Percentiles rank a stretch among this genome's conserved stretches.
phyloP scores from a whole-genome alignment of 176 grass and related monocot genomes.

The Carex kokanica region DNA sequence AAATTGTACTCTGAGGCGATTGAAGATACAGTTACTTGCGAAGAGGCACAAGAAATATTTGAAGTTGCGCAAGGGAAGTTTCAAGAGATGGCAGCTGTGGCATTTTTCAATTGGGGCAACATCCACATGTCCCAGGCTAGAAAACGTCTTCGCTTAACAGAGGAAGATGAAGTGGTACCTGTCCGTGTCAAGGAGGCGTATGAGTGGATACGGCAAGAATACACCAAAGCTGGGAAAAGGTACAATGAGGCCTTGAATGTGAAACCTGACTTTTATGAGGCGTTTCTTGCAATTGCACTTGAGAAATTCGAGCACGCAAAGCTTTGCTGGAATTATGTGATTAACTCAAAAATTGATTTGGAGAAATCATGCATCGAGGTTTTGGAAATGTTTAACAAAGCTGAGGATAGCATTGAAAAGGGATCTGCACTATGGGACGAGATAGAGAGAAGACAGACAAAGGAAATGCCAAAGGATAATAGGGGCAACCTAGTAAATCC shows the following conservation, averaged over 20 bases:
- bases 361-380: conserved; percentile 43
- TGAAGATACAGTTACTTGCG: conserved; percentile 80
- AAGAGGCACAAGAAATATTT: conserved; percentile 84
- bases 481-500: conserved; percentile 54
- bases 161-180: conserved; percentile 46
- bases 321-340: conserved; percentile 75
- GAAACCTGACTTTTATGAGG: conserved; percentile 83
- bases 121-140: conserved; percentile 75
- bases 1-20: conserved; percentile 70
- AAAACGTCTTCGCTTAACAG: conserved; percentile 53
- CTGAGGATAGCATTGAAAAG: conserved; percentile 77
- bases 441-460: conserved; percentile 53
- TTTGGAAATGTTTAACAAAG: conserved; percentile 72
- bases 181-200: conserved; percentile 53
- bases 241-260: conserved; percentile 67
- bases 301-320: conserved; percentile 91
- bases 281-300: conserved; percentile 59
- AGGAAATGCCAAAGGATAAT: conserved; percentile 51
- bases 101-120: conserved; percentile 86
- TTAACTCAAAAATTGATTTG: conserved; percentile 55
- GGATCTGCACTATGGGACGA: conserved; percentile 82
- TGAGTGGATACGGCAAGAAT: conserved; percentile 68
- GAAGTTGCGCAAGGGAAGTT: conserved; percentile 67
- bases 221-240: conserved; percentile 62
- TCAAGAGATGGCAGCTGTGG: conserved; percentile 80